Evolutionary conservation across 1,284 basidiomycete genomes (phyloP), one percentile per base, ranked within the genome.

Genomic region (Sporisorium sorghi): DNA sequence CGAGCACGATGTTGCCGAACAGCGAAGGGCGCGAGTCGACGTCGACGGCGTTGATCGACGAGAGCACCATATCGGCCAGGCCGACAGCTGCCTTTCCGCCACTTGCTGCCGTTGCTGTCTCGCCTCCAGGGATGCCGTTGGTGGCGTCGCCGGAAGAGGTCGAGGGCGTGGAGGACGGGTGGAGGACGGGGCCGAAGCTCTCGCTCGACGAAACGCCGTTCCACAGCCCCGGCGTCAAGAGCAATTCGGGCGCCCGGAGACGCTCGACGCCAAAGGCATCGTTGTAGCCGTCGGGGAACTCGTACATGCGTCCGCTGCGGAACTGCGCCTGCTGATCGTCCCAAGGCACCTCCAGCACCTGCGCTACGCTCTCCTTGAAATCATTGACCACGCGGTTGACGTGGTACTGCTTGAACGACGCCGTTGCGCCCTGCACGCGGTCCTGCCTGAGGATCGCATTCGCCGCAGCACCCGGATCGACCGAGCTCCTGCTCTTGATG

Each of bases 251-350:
- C 37, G 94, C 90, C 58, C 88, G 87, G 85, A 91, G 93, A 33
- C 96, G 89, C 80, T 96, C 93, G 17, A 89, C 82, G 4, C 91
- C 92, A 85, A 95, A 98, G 80, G 90, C 90, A 35, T 90, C 89
- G 83, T 91, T 93, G 86, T 91, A 97, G 3, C 97, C 97, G 48
- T 93, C 93, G 0, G 97, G 93, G 87, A 99, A 98, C 86, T 99
- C 97, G 86, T 95, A 99, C 55, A 85, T 81, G 49, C 85, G 55
- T 49, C 71, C 71, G n/a, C 53, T 58, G 14, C 71, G 62, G 61
- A 50, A 74, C 47, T 73, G 66, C 10, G 81, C 81, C 47, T 79
- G 75, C 91, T 92, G 89, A 53, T 95, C 93, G 79, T 93, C 93
- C 92, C 93, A 96, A 11, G 91, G 91, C 76, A 91, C 89, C 53